Evolutionary conservation across 2,329 filamentous ascomycete species (phyloP), one percentile per base, ranked within the genome.

Genomic region (Fusarium austroafricanum): DNA sequence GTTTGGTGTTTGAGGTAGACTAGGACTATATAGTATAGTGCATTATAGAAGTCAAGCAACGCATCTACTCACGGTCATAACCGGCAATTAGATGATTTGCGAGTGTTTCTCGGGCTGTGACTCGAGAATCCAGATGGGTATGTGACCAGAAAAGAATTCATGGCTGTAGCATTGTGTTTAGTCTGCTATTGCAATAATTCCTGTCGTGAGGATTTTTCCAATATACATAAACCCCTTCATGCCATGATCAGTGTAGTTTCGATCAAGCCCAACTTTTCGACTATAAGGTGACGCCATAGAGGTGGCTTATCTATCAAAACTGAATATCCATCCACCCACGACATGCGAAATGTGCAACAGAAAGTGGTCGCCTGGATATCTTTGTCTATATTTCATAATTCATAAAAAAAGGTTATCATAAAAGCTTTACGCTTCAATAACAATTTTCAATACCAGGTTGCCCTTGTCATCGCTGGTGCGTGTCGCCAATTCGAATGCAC

Each of bases 361-460:
- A 54, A 51, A 42, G 17, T 39, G 21, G 33, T 40, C 21, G 21
- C 43, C 45, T 38, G 58, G 63, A 67, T 71, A 65, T 73, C 57
- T 59, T 55, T 46, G 57, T 72, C 65, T 71, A 71, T 61, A 56
- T 46, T 39, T 64, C 66, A 40, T 65, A 61, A 65, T 23, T 38
- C 52, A 51, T 67, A 39, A 42, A 31, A 42, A 31, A 51, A 43
- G 56, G 31, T 15, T 20, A 61, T 45, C 18, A 28, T 18, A 11
- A 37, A 21, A 17, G 10, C 17, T 28, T 77, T 78, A 87, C 50
- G 82, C 81, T 74, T 88, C 86, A 64, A 89, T 87, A 39, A 92
- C 86, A 39, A 93, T 90, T 81, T 93, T 93, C 65, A 93, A 79
- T 17, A 93, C 90, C 53, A 93, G 78, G 18, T 88, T 90, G 1